Percentiles rank a stretch among this genome's conserved stretches.
phyloP scores from a whole-genome alignment of 2,329 filamentous ascomycete genomes.

The Aspergillus pseudoglaucus region DNA sequence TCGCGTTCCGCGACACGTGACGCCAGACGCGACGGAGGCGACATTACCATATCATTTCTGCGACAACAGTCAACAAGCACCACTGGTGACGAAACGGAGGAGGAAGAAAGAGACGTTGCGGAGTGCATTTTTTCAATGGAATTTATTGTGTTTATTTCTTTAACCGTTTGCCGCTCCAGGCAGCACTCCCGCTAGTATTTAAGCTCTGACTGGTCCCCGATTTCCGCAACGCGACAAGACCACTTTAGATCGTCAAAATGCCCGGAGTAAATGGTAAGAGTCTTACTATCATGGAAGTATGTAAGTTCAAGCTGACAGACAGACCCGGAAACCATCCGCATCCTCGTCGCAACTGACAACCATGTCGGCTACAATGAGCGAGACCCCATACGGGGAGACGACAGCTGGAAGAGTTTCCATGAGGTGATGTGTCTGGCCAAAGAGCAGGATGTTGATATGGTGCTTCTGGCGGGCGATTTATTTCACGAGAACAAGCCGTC shows the following conservation, averaged over 20 bases:
- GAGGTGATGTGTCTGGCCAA: slow-evolving; percentile 88
- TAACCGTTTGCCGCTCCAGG: neutral
- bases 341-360: slow-evolving; percentile 90
- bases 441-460: slow-evolving; percentile 92
- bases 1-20: neutral
- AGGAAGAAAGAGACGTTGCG: neutral
- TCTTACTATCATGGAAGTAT: neutral
- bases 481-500: slow-evolving; percentile 99
- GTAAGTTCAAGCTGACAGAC: neutral
- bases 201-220: neutral
- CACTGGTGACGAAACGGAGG: neutral
- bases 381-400: slow-evolving; percentile 88
- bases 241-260: neutral
- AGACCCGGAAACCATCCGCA: slow-evolving; percentile 80
- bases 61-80: neutral
- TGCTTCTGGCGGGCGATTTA: slow-evolving; percentile 85
- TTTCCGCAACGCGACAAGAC: neutral
- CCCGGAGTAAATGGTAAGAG: neutral
- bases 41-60: neutral
- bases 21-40: neutral
- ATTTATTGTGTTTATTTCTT: neutral
- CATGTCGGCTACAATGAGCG: slow-evolving; percentile 96
- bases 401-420: slow-evolving; percentile 94
- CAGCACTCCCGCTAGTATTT: neutral
- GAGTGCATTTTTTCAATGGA: neutral